A percentile compares a stretch with the other conserved stretches of the same genome.
phyloP scores from a whole-genome alignment of 2,329 filamentous ascomycete species.

The Arthrobotrys pseudoclavata region DNA sequence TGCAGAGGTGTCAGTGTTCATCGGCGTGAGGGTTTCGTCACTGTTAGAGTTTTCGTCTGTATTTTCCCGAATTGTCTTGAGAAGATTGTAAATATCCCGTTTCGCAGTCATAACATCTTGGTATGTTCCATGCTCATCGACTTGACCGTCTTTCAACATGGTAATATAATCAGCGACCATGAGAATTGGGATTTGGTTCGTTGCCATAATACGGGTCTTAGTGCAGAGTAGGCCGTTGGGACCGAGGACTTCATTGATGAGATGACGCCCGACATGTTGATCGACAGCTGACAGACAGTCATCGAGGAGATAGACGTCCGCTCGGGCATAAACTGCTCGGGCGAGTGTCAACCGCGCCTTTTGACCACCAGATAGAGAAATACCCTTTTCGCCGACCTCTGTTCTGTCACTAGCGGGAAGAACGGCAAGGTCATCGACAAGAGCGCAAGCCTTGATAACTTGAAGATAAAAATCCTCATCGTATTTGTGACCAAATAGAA shows the following conservation, averaged over 20 bases:
- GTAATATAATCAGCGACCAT: slow-evolving; percentile 90
- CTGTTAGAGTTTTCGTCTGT: slow-evolving; percentile 74
- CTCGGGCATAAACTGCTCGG: slow-evolving; percentile 92
- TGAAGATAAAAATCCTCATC: slow-evolving; percentile 94
- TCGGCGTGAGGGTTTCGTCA: slow-evolving; percentile 77
- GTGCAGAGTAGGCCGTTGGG: slow-evolving; percentile 82
- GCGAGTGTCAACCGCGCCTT: slow-evolving; percentile 94
- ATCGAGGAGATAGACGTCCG: slow-evolving; percentile 95
- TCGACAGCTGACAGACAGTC: slow-evolving; percentile 98
- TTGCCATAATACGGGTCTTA: slow-evolving; percentile 93
- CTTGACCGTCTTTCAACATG: slow-evolving; percentile 83
- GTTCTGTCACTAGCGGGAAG: slow-evolving; percentile 97
- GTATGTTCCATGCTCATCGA: slow-evolving; percentile 90
- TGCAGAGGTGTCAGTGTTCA: slow-evolving; percentile 65
- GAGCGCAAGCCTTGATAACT: slow-evolving; percentile 89
- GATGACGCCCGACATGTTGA: slow-evolving; percentile 93
- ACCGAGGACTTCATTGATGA: slow-evolving; percentile 94
- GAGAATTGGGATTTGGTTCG: slow-evolving; percentile 92
- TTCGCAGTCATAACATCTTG: slow-evolving; percentile 93
- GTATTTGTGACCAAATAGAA: slow-evolving; percentile 94
- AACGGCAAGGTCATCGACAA: slow-evolving; percentile 89
- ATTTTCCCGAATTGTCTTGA: slow-evolving; percentile 71
- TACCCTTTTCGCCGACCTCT: slow-evolving; percentile 94
- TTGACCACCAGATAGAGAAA: slow-evolving; percentile 89
- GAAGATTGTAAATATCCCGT: slow-evolving; percentile 85